Conservation (phyloP, 805 yeast species). For the Pichia scutulata region DNA sequence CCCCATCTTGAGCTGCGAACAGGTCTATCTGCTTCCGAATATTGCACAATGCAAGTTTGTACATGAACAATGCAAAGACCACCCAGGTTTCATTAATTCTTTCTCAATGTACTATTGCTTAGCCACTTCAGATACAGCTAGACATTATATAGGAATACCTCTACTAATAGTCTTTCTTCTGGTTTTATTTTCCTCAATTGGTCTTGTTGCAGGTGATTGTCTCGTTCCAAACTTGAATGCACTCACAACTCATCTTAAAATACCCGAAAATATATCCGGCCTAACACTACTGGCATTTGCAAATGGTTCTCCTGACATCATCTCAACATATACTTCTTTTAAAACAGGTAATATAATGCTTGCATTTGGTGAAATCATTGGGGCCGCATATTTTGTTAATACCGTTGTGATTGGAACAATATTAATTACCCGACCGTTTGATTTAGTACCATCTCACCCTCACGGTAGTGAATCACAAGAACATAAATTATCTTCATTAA, state of each 20-base stretch:
- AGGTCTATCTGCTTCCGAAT: constrained; percentile 8
- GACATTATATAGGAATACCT: constrained; percentile 19
- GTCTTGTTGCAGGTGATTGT: constrained; percentile 76
- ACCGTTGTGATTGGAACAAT: constrained; percentile 77
- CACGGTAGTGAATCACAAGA: background rate
- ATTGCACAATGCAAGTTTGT: constrained; percentile 26
- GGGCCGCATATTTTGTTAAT: constrained; percentile 78
- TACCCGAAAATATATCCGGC: constrained; percentile 82
- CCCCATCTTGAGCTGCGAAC: constrained; percentile 7
- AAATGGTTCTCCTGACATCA: constrained; percentile 86
- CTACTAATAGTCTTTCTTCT: constrained; percentile 17
- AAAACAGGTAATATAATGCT: constrained; percentile 56
- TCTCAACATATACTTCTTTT: constrained; percentile 79
- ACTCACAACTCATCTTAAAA: constrained; percentile 51
- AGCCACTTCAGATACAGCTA: constrained; percentile 5
- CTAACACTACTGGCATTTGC: constrained; percentile 86
- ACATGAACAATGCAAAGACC: constrained; percentile 21
- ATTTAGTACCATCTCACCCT: constrained; percentile 30
- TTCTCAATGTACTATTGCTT: constrained; percentile 27
- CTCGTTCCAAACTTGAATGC: constrained; percentile 75
- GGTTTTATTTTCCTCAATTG: constrained; percentile 56
- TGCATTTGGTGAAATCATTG: constrained; percentile 86
- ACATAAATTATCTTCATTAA: constrained; percentile 18
- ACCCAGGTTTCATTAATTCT: constrained; percentile 24
- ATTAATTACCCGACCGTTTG: constrained; percentile 59